Evolutionary conservation across 371 early-diverging fungal species (phyloP).

Genomic region (Scutellospora calospora): DNA sequence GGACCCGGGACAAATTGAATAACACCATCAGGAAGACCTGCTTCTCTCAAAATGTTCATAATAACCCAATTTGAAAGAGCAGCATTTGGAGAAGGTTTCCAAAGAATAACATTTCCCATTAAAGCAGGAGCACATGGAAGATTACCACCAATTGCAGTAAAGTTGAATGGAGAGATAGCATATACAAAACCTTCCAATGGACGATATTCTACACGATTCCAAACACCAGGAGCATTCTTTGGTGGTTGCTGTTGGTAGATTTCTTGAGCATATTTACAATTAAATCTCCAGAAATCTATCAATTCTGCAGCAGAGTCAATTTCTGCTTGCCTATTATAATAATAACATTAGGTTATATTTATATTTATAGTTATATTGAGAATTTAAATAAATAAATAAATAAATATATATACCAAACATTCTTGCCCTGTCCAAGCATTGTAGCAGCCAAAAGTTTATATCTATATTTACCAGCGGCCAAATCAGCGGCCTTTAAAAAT

Average conservation of each 20-base stretch:
- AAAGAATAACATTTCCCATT: conserved; percentile 97
- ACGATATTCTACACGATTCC: conserved; percentile 98
- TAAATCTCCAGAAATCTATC: conserved; percentile 95
- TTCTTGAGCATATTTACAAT: conserved; percentile 93
- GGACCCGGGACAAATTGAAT: conserved; percentile 97
- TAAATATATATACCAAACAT: conserved; percentile 74
- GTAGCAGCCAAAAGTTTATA: conserved; percentile 96
- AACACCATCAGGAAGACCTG: conserved; percentile 97
- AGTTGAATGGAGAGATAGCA: conserved; percentile 98
- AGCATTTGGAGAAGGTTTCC: conserved; percentile 95
- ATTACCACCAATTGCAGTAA: conserved; percentile 99
- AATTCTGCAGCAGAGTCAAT: conserved; percentile 97
- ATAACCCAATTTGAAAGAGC: conserved; percentile 93
- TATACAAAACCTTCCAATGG: conserved; percentile 96
- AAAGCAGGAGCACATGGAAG: conserved; percentile 93
- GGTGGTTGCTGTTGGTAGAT: conserved; percentile 94
- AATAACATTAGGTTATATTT: too few species aligned
- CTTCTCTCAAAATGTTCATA: conserved; percentile 90
- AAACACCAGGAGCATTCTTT: conserved; percentile 84
- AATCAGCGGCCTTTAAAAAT: conserved; percentile 97
- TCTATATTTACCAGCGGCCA: conserved; percentile 89
- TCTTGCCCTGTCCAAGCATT: conserved; percentile 99
- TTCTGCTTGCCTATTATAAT: conserved; percentile 92
- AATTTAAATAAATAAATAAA: neutral
- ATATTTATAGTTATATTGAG: too few species aligned